These are phyloP conservation scores for Nepenthes mirabilis DNA, from an alignment of 148 eudicot species.

Conservation along the genomic window DNA sequence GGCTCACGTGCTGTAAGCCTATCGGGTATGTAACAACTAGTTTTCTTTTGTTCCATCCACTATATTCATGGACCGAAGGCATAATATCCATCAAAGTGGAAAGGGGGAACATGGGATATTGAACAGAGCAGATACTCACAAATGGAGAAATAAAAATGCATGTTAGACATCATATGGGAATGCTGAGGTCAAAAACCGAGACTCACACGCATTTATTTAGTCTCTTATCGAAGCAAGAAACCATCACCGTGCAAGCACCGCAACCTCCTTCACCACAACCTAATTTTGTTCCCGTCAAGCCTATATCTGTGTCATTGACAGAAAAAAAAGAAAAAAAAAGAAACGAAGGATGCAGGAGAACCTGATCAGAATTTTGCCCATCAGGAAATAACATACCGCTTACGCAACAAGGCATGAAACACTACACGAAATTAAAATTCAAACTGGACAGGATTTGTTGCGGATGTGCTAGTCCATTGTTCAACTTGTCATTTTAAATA, in stretches of 20 bases:
- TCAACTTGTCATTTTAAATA: too few relatives aligned
- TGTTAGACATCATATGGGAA: background rate
- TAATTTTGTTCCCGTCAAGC: conserved; percentile 84
- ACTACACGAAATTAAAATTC: background rate
- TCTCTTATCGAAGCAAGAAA: conserved; percentile 55
- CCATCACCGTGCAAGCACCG: conserved; percentile 99
- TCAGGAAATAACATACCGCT: background rate
- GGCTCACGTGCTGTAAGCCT: too few relatives aligned
- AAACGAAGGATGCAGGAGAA: too few relatives aligned
- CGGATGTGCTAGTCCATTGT: too few relatives aligned
- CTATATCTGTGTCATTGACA: conserved; percentile 42
- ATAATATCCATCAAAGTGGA: conserved; percentile 1
- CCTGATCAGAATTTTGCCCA: too few relatives aligned
- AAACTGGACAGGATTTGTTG: background rate
- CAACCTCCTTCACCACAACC: conserved; percentile 99
- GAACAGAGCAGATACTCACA: too few relatives aligned
- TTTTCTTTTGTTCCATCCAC: background rate
- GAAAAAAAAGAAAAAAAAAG: background rate
- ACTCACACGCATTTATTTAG: conserved; percentile 83
- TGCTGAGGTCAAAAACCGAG: conserved; percentile 7
- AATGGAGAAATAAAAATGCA: background rate
- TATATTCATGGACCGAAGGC: background rate
- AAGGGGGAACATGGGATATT: too few relatives aligned
- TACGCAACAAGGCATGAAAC: background rate
- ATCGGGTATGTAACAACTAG: too few relatives aligned